Percentiles rank a stretch among this genome's conserved stretches.
These are phyloP conservation scores for Calonectria honghensis DNA, from an alignment of 2,329 filamentous ascomycete species.

Conservation along the genomic window DNA sequence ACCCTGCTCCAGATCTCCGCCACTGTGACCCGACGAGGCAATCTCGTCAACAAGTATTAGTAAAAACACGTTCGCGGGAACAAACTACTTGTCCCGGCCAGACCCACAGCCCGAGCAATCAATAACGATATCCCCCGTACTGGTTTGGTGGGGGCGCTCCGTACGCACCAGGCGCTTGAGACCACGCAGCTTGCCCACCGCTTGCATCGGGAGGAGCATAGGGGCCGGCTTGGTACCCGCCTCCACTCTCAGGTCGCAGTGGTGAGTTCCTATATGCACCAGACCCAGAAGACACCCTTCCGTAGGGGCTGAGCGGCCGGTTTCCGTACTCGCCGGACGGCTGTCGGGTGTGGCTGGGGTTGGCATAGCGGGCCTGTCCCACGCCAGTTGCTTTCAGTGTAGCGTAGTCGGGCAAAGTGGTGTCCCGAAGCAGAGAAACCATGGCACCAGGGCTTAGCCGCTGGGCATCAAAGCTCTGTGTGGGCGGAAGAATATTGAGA, in stretches of 20 bases:
- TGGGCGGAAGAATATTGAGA: conserved; percentile 83
- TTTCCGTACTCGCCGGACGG: conserved; percentile 65
- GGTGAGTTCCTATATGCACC: conserved; percentile 72
- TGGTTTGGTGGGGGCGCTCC: conserved; percentile 59
- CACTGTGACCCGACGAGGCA: conserved; percentile 26
- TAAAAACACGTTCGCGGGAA: conserved; percentile 32
- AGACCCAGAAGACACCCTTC: conserved; percentile 62
- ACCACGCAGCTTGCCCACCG: conserved; percentile 54
- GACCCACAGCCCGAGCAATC: conserved; percentile 14
- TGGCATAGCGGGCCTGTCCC: conserved; percentile 59
- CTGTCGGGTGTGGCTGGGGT: conserved; percentile 63
- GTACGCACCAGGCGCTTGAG: conserved; percentile 56
- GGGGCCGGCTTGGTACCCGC: conserved; percentile 53
- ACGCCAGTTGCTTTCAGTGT: conserved; percentile 70
- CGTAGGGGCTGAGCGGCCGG: conserved; percentile 71
- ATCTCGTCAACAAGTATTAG: conserved; percentile 34
- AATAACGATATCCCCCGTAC: conserved; percentile 62
- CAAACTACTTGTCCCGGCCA: not conserved
- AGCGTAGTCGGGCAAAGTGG: conserved; percentile 77
- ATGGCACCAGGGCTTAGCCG: conserved; percentile 82
- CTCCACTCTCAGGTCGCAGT: conserved; percentile 67
- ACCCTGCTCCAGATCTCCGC: conserved; percentile 40
- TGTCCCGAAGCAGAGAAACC: conserved; percentile 82
- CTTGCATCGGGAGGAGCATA: conserved; percentile 57
- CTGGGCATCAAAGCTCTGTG: conserved; percentile 82